Evolutionary conservation across 495 filamentous ascomycete species (phyloP).

Genomic region (Talaromyces liani): DNA sequence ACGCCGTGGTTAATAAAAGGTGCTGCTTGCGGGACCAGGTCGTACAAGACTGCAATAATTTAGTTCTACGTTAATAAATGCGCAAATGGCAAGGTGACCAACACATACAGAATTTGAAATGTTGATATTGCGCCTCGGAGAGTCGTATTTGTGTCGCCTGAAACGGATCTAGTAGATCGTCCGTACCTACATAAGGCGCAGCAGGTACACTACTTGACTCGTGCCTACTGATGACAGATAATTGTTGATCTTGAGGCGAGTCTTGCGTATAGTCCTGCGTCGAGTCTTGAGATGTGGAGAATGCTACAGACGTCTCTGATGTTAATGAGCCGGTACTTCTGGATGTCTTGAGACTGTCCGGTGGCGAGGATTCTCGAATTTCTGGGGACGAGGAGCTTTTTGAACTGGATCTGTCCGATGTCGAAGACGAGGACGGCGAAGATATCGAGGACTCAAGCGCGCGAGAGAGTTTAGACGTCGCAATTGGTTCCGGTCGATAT

Average conservation of each 20-base stretch:
- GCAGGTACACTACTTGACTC: slow-evolving; percentile 3
- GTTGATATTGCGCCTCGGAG: slow-evolving; percentile 35
- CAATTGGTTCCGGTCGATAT: slow-evolving; percentile 22
- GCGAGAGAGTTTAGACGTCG: not conserved
- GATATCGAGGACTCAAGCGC: not conserved
- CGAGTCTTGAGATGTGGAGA: not conserved
- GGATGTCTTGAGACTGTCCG: not conserved
- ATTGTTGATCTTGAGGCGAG: slow-evolving; percentile 5
- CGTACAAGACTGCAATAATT: slow-evolving; percentile 27
- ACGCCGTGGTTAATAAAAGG: slow-evolving; percentile 34
- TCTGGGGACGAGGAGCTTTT: slow-evolving; percentile 7
- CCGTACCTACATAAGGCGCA: slow-evolving; percentile 20
- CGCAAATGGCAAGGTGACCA: not conserved
- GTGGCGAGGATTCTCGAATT: not conserved
- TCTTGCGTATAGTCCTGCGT: not conserved
- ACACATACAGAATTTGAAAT: slow-evolving; percentile 35
- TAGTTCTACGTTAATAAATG: not conserved
- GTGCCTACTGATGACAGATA: slow-evolving; percentile 8
- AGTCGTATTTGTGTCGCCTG: slow-evolving; percentile 33
- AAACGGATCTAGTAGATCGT: slow-evolving; percentile 32
- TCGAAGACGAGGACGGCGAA: not conserved
- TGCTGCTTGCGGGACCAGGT: slow-evolving; percentile 33
- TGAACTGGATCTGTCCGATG: not conserved
- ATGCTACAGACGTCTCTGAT: not conserved
- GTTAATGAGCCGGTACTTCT: not conserved